Evolutionary conservation across 768 basidiomycete genomes (phyloP), one percentile per base, ranked within the genome.

Genomic region (Tulasnella sp.): DNA sequence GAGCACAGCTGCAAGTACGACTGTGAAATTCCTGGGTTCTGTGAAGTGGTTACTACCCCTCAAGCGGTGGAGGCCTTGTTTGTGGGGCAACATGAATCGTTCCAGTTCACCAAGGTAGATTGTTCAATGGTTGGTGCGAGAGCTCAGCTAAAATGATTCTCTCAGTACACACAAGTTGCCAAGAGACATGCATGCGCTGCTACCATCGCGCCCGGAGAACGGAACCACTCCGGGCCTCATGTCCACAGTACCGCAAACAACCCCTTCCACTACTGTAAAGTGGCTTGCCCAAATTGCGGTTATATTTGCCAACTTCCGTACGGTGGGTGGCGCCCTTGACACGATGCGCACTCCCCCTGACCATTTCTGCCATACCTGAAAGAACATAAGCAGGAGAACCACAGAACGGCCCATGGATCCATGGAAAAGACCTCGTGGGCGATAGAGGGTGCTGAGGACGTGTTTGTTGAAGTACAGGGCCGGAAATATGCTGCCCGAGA

Each of bases 31-130:
- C 64, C 66, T 0, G 82, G 83, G 2, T 78, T 77, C 19, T 84
- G 82, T 58, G 73, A 82, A 50, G 82, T 84, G 13, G 76, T 82
- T 53, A 80, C 77, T 0, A 71, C 75, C 0, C 83, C 83, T 0
- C 76, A 79, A 53, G 78, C 81, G 0, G 76, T 84, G 32, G 78
- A 82, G 64, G 79, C 81, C 4, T 82, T 80, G 0, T 84, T 84
- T 63, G 77, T 76, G 0, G 83, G 82, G 0, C 72, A 68, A 60
- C 78, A 83, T 51, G 79, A 82, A 61, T 81, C 77, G 0, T 84
- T 83, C 64, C 77, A 80, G 65, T 84, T 80, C 52, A 84, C 83
- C 0, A 84, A 83, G 74, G 83, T 80, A 52, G 15, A 38, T 5
- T 4, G 27, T 30, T 27, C 15, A 24, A 42, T 53, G 7, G 30